Base-by-base conservation (phyloP, 129 eudicot genomes). In the Helichrysum umbraculigerum region DNA sequence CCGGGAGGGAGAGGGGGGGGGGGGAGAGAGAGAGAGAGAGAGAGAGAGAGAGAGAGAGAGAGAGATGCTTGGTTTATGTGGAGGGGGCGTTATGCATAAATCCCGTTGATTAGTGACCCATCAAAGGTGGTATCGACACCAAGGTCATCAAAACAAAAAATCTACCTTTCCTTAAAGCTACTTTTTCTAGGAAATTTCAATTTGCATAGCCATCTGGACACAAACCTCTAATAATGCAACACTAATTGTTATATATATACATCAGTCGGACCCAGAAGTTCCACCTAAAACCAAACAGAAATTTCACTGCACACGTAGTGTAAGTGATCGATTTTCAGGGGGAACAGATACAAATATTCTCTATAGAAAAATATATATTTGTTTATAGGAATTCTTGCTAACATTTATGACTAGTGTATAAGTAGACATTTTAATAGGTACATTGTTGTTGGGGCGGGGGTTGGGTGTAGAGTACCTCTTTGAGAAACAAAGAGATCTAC, bases 391-490 rank as follows among this genome's bases (percentile, higher is more conserved):
- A 39, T 41, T 80, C 59, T 42, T 73, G 79, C 79, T 79, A 73
- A 73, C 64, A 74, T 58, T 77, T 80, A 68, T 74, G 42, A 57
- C 83, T 56, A 73, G 75, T 35, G 52, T 7, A 57, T 14, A 52
- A 54, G 12, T 8, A 73, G 50, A 68, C 2, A 62, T 22, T 61
- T 76, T 70, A 28, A 56, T 67, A 74, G 78, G 60, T 74, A 81
- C 63, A 74, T 52, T 25, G 62, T 42, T 68, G 61, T 32, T 70
- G 50, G 50, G 64, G 33, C 14, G 61, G 69, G 22, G 29, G 71
- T 17, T 16, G 75, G 51, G 81, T 47, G 71, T 70, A 60, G 82
- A 70, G 37, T 72, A 50, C 84, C 81, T 79, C 81, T 78, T 70
- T 78, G 60, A 73, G 68, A 69, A 84, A 66, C 70, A 72, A 72